Conservation (phyloP, 306 rosid genomes). For the Inga oerstediana region DNA sequence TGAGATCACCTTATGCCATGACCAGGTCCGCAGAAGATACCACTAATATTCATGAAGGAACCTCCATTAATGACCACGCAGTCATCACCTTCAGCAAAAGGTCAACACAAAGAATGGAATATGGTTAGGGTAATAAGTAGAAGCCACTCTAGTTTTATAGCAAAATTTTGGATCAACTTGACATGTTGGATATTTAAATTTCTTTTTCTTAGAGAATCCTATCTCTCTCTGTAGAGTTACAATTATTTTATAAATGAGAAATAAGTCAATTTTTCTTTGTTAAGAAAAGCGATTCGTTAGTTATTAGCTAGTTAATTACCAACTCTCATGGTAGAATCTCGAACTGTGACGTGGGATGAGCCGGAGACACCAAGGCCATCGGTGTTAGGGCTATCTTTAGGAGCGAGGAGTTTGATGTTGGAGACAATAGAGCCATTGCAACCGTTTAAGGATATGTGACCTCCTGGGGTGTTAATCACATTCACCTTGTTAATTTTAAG, state of each 20-base stretch:
- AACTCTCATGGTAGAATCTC: constrained; percentile 28
- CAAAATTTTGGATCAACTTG: background rate
- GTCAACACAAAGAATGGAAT: background rate
- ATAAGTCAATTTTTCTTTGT: background rate
- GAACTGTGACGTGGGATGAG: constrained; percentile 32
- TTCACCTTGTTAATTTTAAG: constrained; percentile 29
- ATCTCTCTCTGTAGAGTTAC: background rate
- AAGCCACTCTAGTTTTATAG: too few relatives aligned
- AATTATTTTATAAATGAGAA: background rate
- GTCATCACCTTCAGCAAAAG: constrained; percentile 50
- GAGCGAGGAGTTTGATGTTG: constrained; percentile 41
- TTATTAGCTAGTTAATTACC: constrained; percentile 33
- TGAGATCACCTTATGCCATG: constrained; percentile 56
- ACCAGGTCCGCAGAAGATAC: constrained; percentile 61
- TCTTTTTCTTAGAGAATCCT: background rate
- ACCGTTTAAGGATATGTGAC: constrained; percentile 37
- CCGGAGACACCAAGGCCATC: constrained; percentile 51
- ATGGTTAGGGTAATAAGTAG: background rate
- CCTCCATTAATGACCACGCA: constrained; percentile 51
- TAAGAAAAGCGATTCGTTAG: background rate
- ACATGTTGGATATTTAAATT: background rate
- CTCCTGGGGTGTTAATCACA: constrained; percentile 36
- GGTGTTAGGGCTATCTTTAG: constrained; percentile 56
- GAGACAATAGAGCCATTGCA: constrained; percentile 19
- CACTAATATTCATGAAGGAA: constrained; percentile 39